Percentiles rank a stretch among this genome's conserved stretches.
These are phyloP conservation scores for Pseudogymnoascus sp. DNA, from an alignment of 2,329 filamentous ascomycete species.

Conservation along the genomic window DNA sequence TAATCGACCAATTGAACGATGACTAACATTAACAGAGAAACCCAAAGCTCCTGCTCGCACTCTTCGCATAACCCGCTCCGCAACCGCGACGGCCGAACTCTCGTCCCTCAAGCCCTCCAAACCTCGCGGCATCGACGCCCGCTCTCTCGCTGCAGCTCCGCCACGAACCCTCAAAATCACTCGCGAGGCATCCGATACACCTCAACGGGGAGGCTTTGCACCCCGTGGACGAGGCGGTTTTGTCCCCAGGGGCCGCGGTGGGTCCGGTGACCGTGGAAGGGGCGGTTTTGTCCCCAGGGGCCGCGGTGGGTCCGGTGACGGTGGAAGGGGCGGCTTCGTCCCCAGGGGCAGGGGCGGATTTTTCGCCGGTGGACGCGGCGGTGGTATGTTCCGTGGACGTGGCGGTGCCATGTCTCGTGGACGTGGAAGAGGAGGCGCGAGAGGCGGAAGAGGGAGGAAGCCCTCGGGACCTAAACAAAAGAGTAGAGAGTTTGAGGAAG, in stretches of 20 bases:
- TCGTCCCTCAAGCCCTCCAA: slow-evolving; percentile 20
- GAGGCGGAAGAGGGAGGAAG: slow-evolving; percentile 35
- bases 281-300: not conserved
- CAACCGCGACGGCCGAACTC: slow-evolving; percentile 23
- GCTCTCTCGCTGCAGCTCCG: slow-evolving; percentile 25
- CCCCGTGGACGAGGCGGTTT: not conserved
- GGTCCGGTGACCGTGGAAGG: not conserved
- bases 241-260: not conserved
- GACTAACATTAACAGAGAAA: not conserved
- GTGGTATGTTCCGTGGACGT: slow-evolving; percentile 12
- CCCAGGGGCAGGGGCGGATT: not conserved
- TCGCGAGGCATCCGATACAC: not conserved
- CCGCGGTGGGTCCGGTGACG: not conserved
- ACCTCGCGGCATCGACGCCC: slow-evolving; percentile 26
- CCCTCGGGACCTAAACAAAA: slow-evolving; percentile 22
- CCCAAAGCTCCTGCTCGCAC: not conserved
- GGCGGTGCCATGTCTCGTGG: slow-evolving; percentile 13
- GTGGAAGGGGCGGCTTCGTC: not conserved
- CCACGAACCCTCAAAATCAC: slow-evolving; percentile 19
- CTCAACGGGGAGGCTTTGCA: not conserved
- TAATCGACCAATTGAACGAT: not conserved
- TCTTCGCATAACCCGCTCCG: slow-evolving; percentile 2
- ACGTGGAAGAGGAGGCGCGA: slow-evolving; percentile 31
- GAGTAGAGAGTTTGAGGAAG: slow-evolving; percentile 13
- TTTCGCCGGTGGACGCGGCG: slow-evolving; percentile 12